Base-by-base conservation (phyloP, 2,329 filamentous ascomycete species). In the Penicillium sp. region DNA sequence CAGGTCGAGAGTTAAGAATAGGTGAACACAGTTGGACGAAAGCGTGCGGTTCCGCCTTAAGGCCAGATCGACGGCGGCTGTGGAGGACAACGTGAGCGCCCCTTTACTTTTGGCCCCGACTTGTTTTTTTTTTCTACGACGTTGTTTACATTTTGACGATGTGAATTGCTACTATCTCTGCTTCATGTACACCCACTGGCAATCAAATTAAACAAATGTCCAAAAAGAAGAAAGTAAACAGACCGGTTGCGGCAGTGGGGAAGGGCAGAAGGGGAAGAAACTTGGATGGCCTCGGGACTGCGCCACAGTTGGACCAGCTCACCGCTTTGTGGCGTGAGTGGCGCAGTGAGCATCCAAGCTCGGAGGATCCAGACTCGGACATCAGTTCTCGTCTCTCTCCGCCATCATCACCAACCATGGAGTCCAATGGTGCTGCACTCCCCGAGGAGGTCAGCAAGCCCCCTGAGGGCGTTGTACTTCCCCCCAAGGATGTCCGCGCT, bases 401-500 rank as follows among this genome's bases (percentile, higher is more conserved):
- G 45, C 22, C 42, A 39, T 45, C 49, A 51, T 43, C 54, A 32
- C 32, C 43, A 56, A 68, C 46, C 49, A 78, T 78, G 75, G 71
- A 76, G 52, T 66, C 75, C 49, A 76, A 76, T 63, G 74, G 73
- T 32, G 68, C 69, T 53, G 71, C 73, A 18, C 68, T 73, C 10
- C 69, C 74, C 21, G 81, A 84, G 52, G 76, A 92, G 59, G 83
- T 86, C 59, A 84, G 86, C 71, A 93, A 92, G 73, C 86, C 91
- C 32, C 93, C 93, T 3, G 78, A 87, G 55, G 91, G 92, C 59
- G 83, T 96, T 60, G 90, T 97, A 53, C 83, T 97, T 51, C 94
- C 94, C 21, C 94, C 86, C 0, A 85, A 87, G 71, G 90, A 92
- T 70, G 92, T 97, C 68, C 87, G 92, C 80, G 81, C 81, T 18